phyloP scores from a whole-genome alignment of 2,329 filamentous ascomycete genomes.

The Chaetothyriales sp. region DNA sequence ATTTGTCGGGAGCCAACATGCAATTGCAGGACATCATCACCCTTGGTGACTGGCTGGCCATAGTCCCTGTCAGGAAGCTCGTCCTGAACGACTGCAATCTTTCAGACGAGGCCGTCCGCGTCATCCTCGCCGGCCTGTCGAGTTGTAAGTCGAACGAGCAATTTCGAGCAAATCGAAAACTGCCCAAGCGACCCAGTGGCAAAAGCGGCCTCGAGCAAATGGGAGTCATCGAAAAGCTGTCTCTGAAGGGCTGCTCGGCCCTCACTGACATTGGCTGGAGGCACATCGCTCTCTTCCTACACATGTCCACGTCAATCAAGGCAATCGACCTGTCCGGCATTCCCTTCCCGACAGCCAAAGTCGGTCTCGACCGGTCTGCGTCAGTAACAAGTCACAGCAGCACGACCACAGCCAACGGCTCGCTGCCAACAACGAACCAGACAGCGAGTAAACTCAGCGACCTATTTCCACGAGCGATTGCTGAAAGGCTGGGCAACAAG shows the following conservation, averaged over 20 bases:
- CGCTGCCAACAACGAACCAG: slow-evolving; percentile 34
- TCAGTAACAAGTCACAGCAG: slow-evolving; percentile 11
- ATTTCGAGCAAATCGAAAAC: slow-evolving; percentile 37
- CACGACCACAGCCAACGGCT: slow-evolving; percentile 3
- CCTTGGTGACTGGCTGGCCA: slow-evolving; percentile 81
- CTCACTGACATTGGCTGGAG: slow-evolving; percentile 82
- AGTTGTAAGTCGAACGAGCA: slow-evolving; percentile 57
- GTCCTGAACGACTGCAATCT: slow-evolving; percentile 77
- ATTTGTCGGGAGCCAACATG: slow-evolving; percentile 73
- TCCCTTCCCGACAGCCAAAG: slow-evolving; percentile 45
- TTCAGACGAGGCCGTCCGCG: slow-evolving; percentile 71
- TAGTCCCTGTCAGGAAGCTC: slow-evolving; percentile 79
- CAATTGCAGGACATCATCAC: slow-evolving; percentile 73
- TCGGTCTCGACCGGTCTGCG: slow-evolving; percentile 8
- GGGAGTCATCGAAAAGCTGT: slow-evolving; percentile 73
- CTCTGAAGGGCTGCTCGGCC: slow-evolving; percentile 76
- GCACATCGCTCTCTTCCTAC: slow-evolving; percentile 75
- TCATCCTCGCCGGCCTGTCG: slow-evolving; percentile 73
- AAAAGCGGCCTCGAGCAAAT: slow-evolving; percentile 23
- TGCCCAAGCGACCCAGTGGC: slow-evolving; percentile 26
- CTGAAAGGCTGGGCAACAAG: slow-evolving; percentile 59
- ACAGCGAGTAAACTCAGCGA: slow-evolving; percentile 29
- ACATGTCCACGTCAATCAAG: slow-evolving; percentile 77
- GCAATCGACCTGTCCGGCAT: slow-evolving; percentile 77
- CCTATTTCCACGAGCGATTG: slow-evolving; percentile 60